phyloP scores from a whole-genome alignment of 1,139 yeast genomes.

The Williopsis jadinii region DNA sequence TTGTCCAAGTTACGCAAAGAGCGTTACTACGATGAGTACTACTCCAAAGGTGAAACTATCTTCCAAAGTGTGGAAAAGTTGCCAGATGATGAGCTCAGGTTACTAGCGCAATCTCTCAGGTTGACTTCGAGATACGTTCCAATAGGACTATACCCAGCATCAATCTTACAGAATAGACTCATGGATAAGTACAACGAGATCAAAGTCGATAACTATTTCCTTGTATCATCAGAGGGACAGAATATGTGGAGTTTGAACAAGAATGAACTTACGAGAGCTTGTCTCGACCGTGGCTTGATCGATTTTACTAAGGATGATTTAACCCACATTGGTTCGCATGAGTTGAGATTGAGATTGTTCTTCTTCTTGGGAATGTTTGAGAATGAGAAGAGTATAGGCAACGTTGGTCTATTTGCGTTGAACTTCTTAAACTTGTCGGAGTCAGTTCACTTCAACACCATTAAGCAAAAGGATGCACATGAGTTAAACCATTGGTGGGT shows the following conservation, averaged over 20 bases:
- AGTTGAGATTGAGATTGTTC: slow-evolving; percentile 16
- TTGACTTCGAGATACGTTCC: slow-evolving; percentile 38
- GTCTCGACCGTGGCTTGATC: slow-evolving; percentile 44
- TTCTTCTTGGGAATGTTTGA: slow-evolving; percentile 15
- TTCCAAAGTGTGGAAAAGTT: slow-evolving; percentile 38
- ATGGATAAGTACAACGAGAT: slow-evolving; percentile 38
- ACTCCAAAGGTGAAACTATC: slow-evolving; percentile 7
- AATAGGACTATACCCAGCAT: slow-evolving; percentile 30
- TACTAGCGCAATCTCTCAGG: slow-evolving; percentile 31
- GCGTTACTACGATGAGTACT: slow-evolving; percentile 17
- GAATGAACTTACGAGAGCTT: slow-evolving; percentile 39
- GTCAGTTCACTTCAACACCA: slow-evolving; percentile 9
- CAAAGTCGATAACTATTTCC: slow-evolving; percentile 43
- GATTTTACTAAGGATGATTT: slow-evolving; percentile 19
- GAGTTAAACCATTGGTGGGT: slow-evolving; percentile 7
- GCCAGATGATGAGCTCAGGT: slow-evolving; percentile 30
- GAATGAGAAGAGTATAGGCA: slow-evolving; percentile 12
- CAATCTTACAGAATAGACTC: slow-evolving; percentile 32
- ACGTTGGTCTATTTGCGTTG: slow-evolving; percentile 16
- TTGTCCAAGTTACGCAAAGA: slow-evolving; percentile 21
- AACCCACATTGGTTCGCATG: slow-evolving; percentile 14
- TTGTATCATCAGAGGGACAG: slow-evolving; percentile 20
- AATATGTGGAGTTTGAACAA: slow-evolving; percentile 35
- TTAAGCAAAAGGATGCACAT: slow-evolving; percentile 10
- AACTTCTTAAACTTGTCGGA: slow-evolving; percentile 12